phyloP scores from a whole-genome alignment of 2,329 filamentous ascomycete genomes.

The Fusarium torreyae region DNA sequence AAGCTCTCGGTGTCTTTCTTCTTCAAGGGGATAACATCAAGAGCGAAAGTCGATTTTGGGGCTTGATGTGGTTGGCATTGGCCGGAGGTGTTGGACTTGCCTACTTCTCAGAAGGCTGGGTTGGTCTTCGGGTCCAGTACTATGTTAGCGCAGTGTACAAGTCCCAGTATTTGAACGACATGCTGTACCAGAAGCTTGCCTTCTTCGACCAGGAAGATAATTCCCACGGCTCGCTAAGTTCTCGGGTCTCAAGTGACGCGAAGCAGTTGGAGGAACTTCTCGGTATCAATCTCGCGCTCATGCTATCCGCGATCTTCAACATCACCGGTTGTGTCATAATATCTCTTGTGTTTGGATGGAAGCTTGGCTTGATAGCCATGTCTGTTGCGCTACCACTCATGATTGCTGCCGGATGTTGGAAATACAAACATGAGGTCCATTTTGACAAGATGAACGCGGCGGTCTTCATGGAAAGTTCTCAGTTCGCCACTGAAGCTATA shows the following conservation, averaged over 20 bases:
- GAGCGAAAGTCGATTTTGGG: slow-evolving; percentile 49
- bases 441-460: slow-evolving; percentile 71
- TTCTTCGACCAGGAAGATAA: slow-evolving; percentile 53
- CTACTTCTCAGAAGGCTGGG: slow-evolving; percentile 49
- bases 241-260: slow-evolving; percentile 50
- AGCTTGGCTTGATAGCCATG: slow-evolving; percentile 57
- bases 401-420: slow-evolving; percentile 54
- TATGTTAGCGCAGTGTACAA: slow-evolving; percentile 46
- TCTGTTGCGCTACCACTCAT: slow-evolving; percentile 56
- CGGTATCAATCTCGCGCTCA: slow-evolving; percentile 51
- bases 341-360: slow-evolving; percentile 55
- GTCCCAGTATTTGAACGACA: slow-evolving; percentile 50
- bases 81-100: slow-evolving; percentile 50
- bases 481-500: slow-evolving; percentile 75
- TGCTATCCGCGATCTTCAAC: slow-evolving; percentile 51
- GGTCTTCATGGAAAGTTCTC: slow-evolving; percentile 72
- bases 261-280: slow-evolving; percentile 54
- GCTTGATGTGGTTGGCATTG: slow-evolving; percentile 52
- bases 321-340: slow-evolving; percentile 52
- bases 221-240: slow-evolving; percentile 49
- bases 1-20: slow-evolving; percentile 49
- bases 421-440: slow-evolving; percentile 64
- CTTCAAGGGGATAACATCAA: slow-evolving; percentile 50
- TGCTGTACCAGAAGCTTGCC: slow-evolving; percentile 49
- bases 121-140: slow-evolving; percentile 26